Base-by-base conservation (phyloP, 805 yeast genomes). In the Nadsonia fulvescens region DNA sequence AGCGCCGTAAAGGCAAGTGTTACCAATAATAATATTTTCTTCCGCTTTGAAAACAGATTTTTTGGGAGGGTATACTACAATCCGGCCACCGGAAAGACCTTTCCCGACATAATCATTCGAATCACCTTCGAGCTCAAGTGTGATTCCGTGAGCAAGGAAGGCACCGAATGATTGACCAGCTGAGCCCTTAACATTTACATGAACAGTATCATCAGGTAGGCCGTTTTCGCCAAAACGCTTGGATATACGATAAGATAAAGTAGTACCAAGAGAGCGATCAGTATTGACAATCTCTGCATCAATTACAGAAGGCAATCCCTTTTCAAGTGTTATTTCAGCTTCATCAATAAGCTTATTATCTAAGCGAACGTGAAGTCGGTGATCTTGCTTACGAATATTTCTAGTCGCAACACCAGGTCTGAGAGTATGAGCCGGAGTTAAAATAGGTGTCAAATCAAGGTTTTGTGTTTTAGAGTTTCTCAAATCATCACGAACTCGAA, bases 81-180 rank as follows among this genome's bases (percentile, higher is more conserved):
- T 47, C 43, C 93, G 68, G 51, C 98, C 98, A 44, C 98, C 98
- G 34, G 93, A 77, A 32, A 86, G 61, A 40, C 96, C 95, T 57
- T 86, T 86, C 39, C 96, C 98, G 37, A 89, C 93, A 53, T 89
- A 86, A 58, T 86, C 98, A 49, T 86, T 86, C 39, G 94, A 79
- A 54, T 86, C 98, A 61, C 98, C 98, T 57, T 81, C 93, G 37
- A 86, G 62, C 51, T 79, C 92, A 45, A 86, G 68, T 7, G 96
- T 89, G 36, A 86, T 72, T 60, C 98, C 98, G 5, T 92, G 73
- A 25, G 96, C 92, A 42, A 89, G 63, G 62, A 79, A 86, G 2
- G 96, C 98, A 58, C 98, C 98, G 47, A 89, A 86, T 3, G 95
- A 82, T 58, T 86, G 98, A 44, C 98, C 98, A 15, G 98, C 98